These are phyloP conservation scores for Holtermanniella nyarrowii DNA, from an alignment of 768 basidiomycete species.

Conservation along the genomic window DNA sequence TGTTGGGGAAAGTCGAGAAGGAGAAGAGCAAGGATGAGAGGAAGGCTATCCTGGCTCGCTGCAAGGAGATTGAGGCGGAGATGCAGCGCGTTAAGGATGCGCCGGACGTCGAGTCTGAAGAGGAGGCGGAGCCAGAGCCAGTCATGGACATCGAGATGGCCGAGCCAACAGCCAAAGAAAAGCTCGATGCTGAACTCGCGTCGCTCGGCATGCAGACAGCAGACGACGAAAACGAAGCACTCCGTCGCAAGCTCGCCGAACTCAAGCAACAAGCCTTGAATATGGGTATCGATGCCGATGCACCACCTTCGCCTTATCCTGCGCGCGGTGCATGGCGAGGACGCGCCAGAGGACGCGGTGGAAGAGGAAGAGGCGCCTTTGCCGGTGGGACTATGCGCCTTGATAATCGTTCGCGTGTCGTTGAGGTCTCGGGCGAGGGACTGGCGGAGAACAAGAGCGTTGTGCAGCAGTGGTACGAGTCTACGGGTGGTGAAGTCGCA, in stretches of 20 bases:
- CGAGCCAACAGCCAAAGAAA: constrained; percentile 16
- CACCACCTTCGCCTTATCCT: constrained; percentile 39
- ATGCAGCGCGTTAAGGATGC: constrained; percentile 50
- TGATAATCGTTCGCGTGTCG: constrained; percentile 75
- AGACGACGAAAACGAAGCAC: constrained; percentile 37
- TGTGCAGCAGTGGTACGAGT: constrained; percentile 76
- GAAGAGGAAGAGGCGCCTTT: constrained; percentile 56
- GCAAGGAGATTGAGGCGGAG: constrained; percentile 69
- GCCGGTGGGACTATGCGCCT: constrained; percentile 67
- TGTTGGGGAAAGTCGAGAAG: constrained; percentile 59
- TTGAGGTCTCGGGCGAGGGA: constrained; percentile 60
- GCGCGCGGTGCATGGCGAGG: constrained; percentile 49
- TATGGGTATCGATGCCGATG: constrained; percentile 39
- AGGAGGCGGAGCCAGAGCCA: constrained; percentile 3
- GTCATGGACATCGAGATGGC: constrained; percentile 16
- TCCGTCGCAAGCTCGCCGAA: constrained; percentile 63
- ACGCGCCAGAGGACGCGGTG: constrained; percentile 51
- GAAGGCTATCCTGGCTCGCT: constrained; percentile 62
- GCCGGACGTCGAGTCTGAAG: constrained; percentile 5
- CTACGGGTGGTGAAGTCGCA: constrained; percentile 37
- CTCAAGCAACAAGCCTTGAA: constrained; percentile 57
- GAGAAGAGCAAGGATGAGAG: constrained; percentile 57
- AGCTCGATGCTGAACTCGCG: constrained; percentile 74
- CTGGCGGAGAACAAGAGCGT: constrained; percentile 47
- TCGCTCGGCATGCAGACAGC: constrained; percentile 46